Conservation (phyloP, 2,329 filamentous ascomycete species). For the Penicillium sp. region DNA sequence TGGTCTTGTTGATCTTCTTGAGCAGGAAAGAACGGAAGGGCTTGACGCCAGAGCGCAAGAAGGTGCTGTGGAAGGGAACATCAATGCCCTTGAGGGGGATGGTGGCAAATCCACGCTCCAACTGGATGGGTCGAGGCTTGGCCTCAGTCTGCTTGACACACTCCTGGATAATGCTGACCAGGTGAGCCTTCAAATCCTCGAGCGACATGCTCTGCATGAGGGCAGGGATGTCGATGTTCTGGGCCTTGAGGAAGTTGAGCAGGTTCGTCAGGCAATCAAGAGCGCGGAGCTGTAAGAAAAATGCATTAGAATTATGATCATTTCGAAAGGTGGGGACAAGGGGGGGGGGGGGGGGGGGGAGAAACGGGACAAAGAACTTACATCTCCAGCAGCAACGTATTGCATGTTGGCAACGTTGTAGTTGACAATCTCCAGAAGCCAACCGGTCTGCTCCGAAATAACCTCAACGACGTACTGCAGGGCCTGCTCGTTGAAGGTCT, state of each 20-base stretch:
- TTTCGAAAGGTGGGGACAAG: not conserved
- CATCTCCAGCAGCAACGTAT: constrained; percentile 62
- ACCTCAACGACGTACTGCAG: constrained; percentile 95
- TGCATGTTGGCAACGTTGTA: constrained; percentile 71
- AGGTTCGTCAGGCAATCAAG: constrained; percentile 67
- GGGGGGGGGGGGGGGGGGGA: no score
- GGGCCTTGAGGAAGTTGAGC: constrained; percentile 89
- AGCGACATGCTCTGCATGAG: constrained; percentile 80
- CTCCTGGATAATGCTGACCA: constrained; percentile 84
- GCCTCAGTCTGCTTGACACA: constrained; percentile 79
- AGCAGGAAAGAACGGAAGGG: constrained; percentile 96
- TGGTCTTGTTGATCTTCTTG: constrained; percentile 99
- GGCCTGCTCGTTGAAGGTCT: constrained; percentile 97
- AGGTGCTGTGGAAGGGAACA: constrained; percentile 98
- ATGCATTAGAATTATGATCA: constrained; percentile 16
- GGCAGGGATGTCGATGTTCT: constrained; percentile 95
- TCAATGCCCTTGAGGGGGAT: constrained; percentile 97
- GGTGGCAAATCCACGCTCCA: constrained; percentile 92
- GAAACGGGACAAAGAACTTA: constrained; percentile 26
- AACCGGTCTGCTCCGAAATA: constrained; percentile 86
- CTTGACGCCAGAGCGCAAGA: constrained; percentile 96
- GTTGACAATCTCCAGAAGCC: constrained; percentile 98
- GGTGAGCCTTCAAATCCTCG: constrained; percentile 83
- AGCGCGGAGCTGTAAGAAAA: constrained; percentile 46
- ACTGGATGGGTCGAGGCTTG: constrained; percentile 81